Conservation (phyloP, 2,329 filamentous ascomycete genomes). For the Alternaria atra region DNA sequence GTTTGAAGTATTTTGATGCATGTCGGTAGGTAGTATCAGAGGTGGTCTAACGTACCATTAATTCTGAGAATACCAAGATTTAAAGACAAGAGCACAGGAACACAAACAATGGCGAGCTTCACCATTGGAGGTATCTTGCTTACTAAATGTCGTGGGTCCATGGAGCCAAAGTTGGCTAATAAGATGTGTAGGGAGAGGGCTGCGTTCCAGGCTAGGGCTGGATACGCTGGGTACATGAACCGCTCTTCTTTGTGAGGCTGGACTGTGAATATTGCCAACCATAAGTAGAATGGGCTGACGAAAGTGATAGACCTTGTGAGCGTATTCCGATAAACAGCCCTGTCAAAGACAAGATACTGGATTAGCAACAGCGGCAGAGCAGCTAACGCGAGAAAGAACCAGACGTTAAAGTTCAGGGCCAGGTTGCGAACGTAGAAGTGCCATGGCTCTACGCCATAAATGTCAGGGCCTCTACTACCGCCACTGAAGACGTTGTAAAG, state of each 20-base stretch:
- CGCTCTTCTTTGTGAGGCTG: constrained; percentile 98
- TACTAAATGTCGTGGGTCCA: constrained; percentile 70
- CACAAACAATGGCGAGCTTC: constrained; percentile 71
- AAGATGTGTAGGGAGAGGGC: constrained; percentile 84
- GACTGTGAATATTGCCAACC: constrained; percentile 87
- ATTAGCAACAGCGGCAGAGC: constrained; percentile 78
- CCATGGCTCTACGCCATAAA: constrained; percentile 97
- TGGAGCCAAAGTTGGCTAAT: constrained; percentile 76
- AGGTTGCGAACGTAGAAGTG: constrained; percentile 95
- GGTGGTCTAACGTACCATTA: constrained; percentile 55
- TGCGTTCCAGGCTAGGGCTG: constrained; percentile 87
- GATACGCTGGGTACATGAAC: constrained; percentile 98
- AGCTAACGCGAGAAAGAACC: constrained; percentile 82
- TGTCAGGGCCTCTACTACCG: constrained; percentile 79
- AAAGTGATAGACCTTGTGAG: constrained; percentile 80
- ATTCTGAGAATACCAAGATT: constrained; percentile 75
- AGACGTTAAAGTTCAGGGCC: constrained; percentile 92
- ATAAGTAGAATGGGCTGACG: constrained; percentile 88
- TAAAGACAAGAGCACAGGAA: constrained; percentile 70
- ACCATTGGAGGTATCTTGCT: constrained; percentile 77
- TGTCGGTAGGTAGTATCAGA: neutral
- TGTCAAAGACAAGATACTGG: constrained; percentile 72
- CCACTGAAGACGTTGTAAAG: constrained; percentile 93
- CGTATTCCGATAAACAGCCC: constrained; percentile 70
- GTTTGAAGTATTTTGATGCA: neutral